phyloP scores from a whole-genome alignment of 2,329 filamentous ascomycete species.

The Fusarium duplospermum region DNA sequence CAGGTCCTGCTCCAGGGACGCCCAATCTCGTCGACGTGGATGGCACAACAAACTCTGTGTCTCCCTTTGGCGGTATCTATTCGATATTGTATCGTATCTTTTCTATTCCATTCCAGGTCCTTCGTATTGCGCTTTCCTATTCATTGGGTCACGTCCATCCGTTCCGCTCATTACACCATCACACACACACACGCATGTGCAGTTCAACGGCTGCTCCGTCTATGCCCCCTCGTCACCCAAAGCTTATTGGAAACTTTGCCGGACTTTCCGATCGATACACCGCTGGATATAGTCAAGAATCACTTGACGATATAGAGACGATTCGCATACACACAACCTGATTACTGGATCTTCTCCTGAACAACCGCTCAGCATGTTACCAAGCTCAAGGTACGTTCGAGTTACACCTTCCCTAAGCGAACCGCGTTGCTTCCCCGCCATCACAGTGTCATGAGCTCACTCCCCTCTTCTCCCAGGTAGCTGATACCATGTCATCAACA shows the following conservation, averaged over 20 bases:
- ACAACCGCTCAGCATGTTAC: constrained; percentile 44
- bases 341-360: constrained; percentile 17
- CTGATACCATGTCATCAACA: constrained; percentile 45
- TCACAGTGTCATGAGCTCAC: constrained; percentile 29
- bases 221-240: constrained; percentile 15
- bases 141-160: background rate
- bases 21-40: constrained; percentile 12
- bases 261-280: constrained; percentile 12
- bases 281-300: background rate
- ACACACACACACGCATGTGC: constrained; percentile 22
- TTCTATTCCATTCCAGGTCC: background rate
- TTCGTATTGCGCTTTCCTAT: background rate
- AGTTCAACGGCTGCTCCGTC: constrained; percentile 34
- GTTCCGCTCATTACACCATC: constrained; percentile 7
- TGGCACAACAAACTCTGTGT: constrained; percentile 28
- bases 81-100: background rate
- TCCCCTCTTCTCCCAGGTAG: constrained; percentile 30
- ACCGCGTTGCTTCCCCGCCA: constrained; percentile 1
- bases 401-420: background rate
- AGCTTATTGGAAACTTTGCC: constrained; percentile 24
- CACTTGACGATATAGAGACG: constrained; percentile 4
- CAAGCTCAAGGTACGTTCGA: constrained; percentile 38
- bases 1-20: constrained; percentile 29
- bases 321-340: background rate
- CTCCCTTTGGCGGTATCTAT: constrained; percentile 12